A percentile compares a stretch with the other conserved stretches of the same genome.
These are phyloP conservation scores for Pestalotiopsis sp. DNA, from an alignment of 2,329 filamentous ascomycete species.

Conservation along the genomic window DNA sequence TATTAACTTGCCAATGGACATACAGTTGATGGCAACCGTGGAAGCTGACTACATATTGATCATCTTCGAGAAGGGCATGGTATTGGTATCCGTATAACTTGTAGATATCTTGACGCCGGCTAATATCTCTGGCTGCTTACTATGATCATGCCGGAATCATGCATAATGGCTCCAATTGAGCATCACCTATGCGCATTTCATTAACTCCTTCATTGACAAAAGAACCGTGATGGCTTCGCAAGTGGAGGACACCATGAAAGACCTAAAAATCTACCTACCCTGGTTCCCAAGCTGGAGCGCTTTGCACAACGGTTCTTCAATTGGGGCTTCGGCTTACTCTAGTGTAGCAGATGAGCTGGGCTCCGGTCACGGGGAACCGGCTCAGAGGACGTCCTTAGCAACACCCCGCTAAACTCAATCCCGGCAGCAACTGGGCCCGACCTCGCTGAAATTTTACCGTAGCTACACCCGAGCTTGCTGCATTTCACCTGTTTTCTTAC, in stretches of 20 bases:
- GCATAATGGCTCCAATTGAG: not conserved
- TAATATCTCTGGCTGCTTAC: not conserved
- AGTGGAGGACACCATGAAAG: not conserved
- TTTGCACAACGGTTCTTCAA: not conserved
- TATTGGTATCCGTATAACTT: not conserved
- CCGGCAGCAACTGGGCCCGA: not conserved
- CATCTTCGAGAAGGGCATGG: too few relatives aligned
- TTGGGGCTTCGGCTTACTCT: not conserved
- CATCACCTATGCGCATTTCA: not conserved
- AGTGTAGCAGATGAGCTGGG: not conserved
- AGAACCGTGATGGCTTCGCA: not conserved
- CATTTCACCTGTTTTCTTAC: not conserved
- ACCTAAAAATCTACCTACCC: not conserved
- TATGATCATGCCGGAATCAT: not conserved
- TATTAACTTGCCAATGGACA: not conserved
- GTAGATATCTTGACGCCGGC: not conserved
- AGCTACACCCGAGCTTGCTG: not conserved
- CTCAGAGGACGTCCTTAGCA: not conserved
- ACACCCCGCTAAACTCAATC: slow-evolving; percentile 4
- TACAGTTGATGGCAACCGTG: too few relatives aligned
- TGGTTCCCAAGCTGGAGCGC: not conserved
- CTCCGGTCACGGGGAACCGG: not conserved
- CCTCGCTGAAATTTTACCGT: slow-evolving; percentile 6
- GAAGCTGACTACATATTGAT: too few relatives aligned
- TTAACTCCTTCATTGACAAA: not conserved